phyloP scores from a whole-genome alignment of 2,329 filamentous ascomycete species.

The Leptodontidium sp. region DNA sequence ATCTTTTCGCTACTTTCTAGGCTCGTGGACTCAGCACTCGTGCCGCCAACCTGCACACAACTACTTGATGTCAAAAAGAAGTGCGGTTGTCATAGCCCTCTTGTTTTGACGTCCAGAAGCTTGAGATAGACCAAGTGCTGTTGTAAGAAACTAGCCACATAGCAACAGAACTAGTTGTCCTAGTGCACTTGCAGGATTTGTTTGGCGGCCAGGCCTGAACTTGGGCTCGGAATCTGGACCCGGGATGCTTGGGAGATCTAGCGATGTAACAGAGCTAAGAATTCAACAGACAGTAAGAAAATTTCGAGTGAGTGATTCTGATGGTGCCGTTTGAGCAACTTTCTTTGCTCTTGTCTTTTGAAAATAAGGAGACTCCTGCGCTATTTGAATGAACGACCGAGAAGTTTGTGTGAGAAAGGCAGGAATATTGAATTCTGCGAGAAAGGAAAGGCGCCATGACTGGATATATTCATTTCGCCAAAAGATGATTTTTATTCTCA shows the following conservation, averaged over 20 bases:
- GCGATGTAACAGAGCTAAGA: neutral
- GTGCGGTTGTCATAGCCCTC: neutral
- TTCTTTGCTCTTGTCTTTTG: no score
- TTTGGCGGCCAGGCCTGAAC: neutral
- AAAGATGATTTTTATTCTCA: no score
- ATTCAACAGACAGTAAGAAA: no score
- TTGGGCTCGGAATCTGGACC: neutral
- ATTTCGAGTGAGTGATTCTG: no score
- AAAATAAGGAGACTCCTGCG: no score
- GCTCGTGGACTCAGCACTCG: neutral
- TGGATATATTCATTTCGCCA: no score
- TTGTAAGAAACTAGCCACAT: neutral
- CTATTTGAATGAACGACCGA: no score
- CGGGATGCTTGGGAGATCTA: neutral
- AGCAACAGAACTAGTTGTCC: constrained; percentile 2
- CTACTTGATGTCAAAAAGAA: constrained; percentile 9
- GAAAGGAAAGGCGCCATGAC: no score
- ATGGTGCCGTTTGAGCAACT: no score
- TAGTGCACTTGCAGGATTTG: neutral
- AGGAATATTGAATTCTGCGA: no score
- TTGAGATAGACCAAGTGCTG: neutral
- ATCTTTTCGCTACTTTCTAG: neutral
- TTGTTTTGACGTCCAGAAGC: neutral
- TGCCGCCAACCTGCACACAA: neutral
- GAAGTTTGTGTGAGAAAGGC: no score